Conservation (phyloP, 2,329 filamentous ascomycete genomes). For the Sporothrix mexicana region DNA sequence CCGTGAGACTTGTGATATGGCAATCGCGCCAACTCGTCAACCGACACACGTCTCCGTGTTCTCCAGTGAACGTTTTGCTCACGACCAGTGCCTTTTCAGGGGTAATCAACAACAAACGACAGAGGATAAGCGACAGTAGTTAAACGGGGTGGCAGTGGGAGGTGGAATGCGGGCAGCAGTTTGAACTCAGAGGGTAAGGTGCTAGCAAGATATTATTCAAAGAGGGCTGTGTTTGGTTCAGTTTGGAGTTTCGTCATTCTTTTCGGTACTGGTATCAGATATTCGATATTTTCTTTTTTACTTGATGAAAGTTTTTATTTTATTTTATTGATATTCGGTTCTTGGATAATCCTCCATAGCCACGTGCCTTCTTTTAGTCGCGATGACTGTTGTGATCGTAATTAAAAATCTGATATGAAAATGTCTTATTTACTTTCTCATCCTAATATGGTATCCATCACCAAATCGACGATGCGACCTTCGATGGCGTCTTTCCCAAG, state of each 20-base stretch:
- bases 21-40: too few species aligned
- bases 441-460: background rate
- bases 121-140: background rate
- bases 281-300: background rate
- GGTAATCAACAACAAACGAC: background rate
- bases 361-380: background rate
- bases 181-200: too few species aligned
- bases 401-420: background rate
- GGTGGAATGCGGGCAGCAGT: too few species aligned
- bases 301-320: background rate
- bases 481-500: background rate
- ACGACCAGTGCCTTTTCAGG: background rate
- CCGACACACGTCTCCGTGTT: slow-evolving; percentile 22
- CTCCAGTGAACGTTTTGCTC: background rate
- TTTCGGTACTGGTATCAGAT: too few species aligned
- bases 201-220: too few species aligned
- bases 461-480: background rate
- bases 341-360: too few species aligned
- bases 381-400: background rate
- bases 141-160: too few species aligned
- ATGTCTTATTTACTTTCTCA: background rate
- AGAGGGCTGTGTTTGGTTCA: too few species aligned
- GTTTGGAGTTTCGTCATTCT: too few species aligned
- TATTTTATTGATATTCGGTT: background rate
- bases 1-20: slow-evolving; percentile 19